Conservation (phyloP, 352 stramenopile genomes). For the Pythium rhizo-oryzae region DNA sequence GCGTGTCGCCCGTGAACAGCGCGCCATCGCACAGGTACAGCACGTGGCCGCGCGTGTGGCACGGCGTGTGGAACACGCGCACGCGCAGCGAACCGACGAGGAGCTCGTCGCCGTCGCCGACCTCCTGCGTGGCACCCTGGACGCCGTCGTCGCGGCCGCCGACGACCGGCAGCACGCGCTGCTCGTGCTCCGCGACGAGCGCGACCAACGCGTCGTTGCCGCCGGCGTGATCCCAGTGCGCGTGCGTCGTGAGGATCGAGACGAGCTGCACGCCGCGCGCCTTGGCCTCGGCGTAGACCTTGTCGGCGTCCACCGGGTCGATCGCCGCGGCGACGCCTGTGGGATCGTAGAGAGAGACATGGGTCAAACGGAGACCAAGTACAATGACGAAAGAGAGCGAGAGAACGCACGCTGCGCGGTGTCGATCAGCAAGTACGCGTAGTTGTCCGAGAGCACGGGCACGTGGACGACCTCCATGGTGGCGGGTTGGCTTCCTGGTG, state of each 20-base stretch:
- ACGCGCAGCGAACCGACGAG: conserved; percentile 62
- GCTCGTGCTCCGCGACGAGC: conserved; percentile 41
- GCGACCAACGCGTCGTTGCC: conserved; percentile 79
- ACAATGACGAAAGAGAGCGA: neutral
- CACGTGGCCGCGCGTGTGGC: conserved; percentile 92
- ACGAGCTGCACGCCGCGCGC: conserved; percentile 69
- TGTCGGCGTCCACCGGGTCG: conserved; percentile 86
- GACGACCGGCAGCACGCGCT: conserved; percentile 59
- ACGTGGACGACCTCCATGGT: conserved; percentile 76
- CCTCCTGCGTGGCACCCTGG: conserved; percentile 51
- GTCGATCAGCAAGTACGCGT: conserved; percentile 90
- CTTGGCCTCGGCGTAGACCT: conserved; percentile 70
- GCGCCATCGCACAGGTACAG: conserved; percentile 67
- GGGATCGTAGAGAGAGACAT: neutral
- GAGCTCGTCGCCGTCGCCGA: conserved; percentile 70
- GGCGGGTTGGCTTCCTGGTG: neutral
- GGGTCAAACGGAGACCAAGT: neutral
- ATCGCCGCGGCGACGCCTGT: conserved; percentile 74
- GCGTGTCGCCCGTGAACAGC: conserved; percentile 92
- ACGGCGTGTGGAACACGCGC: conserved; percentile 85
- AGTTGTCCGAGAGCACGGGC: conserved; percentile 92
- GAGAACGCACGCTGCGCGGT: conserved; percentile 34
- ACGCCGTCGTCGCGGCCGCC: conserved; percentile 75
- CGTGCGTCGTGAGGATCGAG: conserved; percentile 92
- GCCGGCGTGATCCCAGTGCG: conserved; percentile 90